Evolutionary conservation across 225 moss, liverwort and hornwort genomes (phyloP), one percentile per base, ranked within the genome.

Genomic region (Climacium dendroides): DNA sequence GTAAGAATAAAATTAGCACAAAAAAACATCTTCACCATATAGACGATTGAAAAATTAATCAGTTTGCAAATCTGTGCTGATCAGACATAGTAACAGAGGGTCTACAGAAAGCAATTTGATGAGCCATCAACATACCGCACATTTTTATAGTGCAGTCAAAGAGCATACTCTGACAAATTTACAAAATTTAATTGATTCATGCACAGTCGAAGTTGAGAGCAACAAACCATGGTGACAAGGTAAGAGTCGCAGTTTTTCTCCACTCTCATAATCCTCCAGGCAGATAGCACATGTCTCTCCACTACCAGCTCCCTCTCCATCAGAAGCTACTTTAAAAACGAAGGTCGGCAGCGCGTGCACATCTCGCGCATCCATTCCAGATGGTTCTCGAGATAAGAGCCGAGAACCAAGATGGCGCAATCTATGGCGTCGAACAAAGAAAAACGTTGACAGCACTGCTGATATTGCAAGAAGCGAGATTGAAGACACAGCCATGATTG

Each of bases 271-370:
- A 79, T 99, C 98, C 90, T 99, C 98, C 54, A 99, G 91, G 84
- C 98, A 99, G 82, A 99, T 99, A 19, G 97, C 96, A 91, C 98
- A 99, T 26, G 97, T 99, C 85, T 97, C 98, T 78, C 96, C 94
- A 54, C 94, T 88, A 69, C 95, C 95, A 89, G 84, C 93, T 86
- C 93, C 94, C 88, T 94, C 93, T 82, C 83, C 93, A 59, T 89
- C 93, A 59, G 81, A 92, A n/a, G 89, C 89, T 45, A 91, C 94
- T 81, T 97, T 95, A 74, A 97, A 99, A 57, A 96, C 82, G 67
- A 96, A 88, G 54, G 83, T 95, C 58, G 98, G 98, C 80, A 99
- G 90, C 39, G 95, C 95, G 81, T 95, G 92, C 83, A 99, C 98
- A 77, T 97, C 95, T 25, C 93, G 89, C 30, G 95, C 89, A 86